Base-by-base conservation (phyloP, 2,329 filamentous ascomycete species). In the Aureobasidium sp. region DNA sequence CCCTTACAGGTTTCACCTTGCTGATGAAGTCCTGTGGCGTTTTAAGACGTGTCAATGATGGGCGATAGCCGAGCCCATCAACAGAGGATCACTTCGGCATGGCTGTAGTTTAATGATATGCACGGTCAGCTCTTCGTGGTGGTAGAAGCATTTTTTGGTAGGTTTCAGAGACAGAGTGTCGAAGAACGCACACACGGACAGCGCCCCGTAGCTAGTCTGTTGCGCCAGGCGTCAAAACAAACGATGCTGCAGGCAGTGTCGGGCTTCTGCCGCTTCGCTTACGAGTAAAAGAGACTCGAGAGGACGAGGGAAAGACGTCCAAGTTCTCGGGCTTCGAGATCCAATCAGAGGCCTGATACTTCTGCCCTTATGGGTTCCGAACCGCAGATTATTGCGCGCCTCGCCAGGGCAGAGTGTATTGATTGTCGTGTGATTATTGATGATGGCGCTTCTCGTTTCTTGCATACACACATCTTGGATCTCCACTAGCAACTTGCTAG, bases 31-130 rank as follows among this genome's bases (percentile, higher is more conserved):
- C 48, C 37, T 41, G 48, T 51, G 48, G 48, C 48, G 48, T 51
- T 51, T 51, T 51, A 51, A n/a, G 37, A 41, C 35, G 48, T 51
- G 41, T 51, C 48, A 51, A 27, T 51, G 48, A 51, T 51, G 48
- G 48, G 14, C 48, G 48, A 51, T 51, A 51, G 48, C 48, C 48
- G 48, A 51, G 41, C 48, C 37, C 48, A 41, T 51, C 48, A 51
- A 17, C 21, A 49, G 48, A 51, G 29, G 48, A 51, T 51, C 48
- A 25, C 48, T 50, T 17, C 48, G 48, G 48, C 45, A 39, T 51
- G 37, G 48, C 37, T 38, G 48, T 40, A 41, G 45, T 49, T 49
- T 49, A 49, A 49, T 39, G 34, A 39, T 39, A 51, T 51, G 48
- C 48, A 51, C 48, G 48, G 48, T 41, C 48, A 50, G 24, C 32